These are phyloP conservation scores for Exophiala sp. DNA, from an alignment of 2,329 filamentous ascomycete genomes.

Conservation along the genomic window DNA sequence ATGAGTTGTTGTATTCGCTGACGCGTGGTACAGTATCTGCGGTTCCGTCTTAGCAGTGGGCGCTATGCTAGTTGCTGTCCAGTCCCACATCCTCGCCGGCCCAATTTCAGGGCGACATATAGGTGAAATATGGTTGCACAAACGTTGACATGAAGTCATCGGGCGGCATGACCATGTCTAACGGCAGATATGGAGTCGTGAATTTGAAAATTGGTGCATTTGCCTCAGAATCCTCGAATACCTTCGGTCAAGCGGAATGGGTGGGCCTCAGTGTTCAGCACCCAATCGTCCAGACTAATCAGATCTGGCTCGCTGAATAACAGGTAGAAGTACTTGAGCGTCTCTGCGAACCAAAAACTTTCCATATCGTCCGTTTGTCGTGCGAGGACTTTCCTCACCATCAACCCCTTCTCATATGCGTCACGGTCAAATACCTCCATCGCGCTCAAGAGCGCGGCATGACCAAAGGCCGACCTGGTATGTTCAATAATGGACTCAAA, in stretches of 20 bases:
- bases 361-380: constrained; percentile 63
- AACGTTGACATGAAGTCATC: constrained; percentile 8
- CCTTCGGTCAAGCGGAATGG: constrained; percentile 30
- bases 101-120: no score
- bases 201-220: constrained; percentile 9
- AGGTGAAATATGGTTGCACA: constrained; percentile 11
- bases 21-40: no score
- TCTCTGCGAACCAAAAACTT: constrained; percentile 64
- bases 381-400: constrained; percentile 17
- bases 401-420: constrained; percentile 6
- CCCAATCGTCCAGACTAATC: constrained; percentile 45
- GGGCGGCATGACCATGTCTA: constrained; percentile 7
- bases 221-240: background rate
- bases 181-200: constrained; percentile 1
- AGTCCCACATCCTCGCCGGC: no score
- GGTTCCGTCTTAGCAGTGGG: no score
- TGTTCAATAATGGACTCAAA: constrained; percentile 45
- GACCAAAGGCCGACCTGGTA: constrained; percentile 23
- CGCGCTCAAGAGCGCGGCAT: constrained; percentile 1
- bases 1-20: no score
- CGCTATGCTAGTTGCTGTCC: no score
- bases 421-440: constrained; percentile 11
- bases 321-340: constrained; percentile 47
- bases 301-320: constrained; percentile 43
- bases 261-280: constrained; percentile 44